A percentile compares a stretch with the other conserved stretches of the same genome.
Conservation (phyloP, 148 eudicot genomes). For the Cornus controversa region DNA sequence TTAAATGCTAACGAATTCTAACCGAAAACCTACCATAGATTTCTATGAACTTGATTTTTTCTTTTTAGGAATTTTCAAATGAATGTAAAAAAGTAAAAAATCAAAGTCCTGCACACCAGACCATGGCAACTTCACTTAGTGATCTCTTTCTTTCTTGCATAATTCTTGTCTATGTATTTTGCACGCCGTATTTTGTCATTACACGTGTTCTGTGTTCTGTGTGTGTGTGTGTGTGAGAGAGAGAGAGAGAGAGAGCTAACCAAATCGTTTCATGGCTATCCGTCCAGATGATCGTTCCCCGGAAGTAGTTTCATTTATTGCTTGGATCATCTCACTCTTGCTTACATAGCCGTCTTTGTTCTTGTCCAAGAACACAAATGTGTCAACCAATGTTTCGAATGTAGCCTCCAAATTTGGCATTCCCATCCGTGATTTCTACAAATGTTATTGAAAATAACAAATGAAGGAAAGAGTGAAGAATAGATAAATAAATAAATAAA, state of each 20-base stretch:
- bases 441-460: slow-evolving; percentile 29
- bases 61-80: not conserved
- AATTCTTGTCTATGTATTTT: not conserved
- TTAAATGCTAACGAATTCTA: not conserved
- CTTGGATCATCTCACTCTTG: slow-evolving; percentile 80
- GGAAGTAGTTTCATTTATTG: slow-evolving; percentile 65
- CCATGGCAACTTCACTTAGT: not conserved
- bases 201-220: not conserved
- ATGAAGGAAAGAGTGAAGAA: not conserved
- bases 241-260: slow-evolving; percentile 42
- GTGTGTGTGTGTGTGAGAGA: slow-evolving; percentile 4
- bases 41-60: too few species aligned
- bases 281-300: slow-evolving; percentile 90
- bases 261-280: slow-evolving; percentile 88
- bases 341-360: slow-evolving; percentile 94
- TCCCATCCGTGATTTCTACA: slow-evolving; percentile 70
- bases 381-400: slow-evolving; percentile 82
- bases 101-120: not conserved
- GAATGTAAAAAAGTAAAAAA: not conserved
- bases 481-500: not conserved
- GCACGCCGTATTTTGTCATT: not conserved
- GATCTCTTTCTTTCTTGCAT: not conserved
- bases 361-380: slow-evolving; percentile 90
- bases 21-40: not conserved
- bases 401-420: slow-evolving; percentile 73